Evolutionary conservation across 768 basidiomycete genomes (phyloP).

Genomic region (Trametes elegans): DNA sequence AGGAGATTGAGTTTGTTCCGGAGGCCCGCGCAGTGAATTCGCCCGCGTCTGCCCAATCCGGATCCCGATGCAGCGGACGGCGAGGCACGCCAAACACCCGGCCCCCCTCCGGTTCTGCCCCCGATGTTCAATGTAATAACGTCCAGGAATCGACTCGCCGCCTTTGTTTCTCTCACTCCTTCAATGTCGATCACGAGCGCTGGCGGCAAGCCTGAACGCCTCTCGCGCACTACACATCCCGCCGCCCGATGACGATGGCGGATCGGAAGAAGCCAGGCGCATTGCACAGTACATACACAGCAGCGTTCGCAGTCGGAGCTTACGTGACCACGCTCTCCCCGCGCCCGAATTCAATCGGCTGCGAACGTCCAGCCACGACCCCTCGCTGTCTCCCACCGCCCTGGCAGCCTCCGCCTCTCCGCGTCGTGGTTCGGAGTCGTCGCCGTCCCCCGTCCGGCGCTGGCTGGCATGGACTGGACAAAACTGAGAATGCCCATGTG

Average conservation of each 20-base stretch:
- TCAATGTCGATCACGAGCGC: too few relatives aligned
- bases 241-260: too few relatives aligned
- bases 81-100: background rate
- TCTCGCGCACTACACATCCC: too few relatives aligned
- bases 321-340: background rate
- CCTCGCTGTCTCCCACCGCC: background rate
- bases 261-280: too few relatives aligned
- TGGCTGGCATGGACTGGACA: too few relatives aligned
- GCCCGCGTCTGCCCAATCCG: background rate
- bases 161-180: too few relatives aligned
- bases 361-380: conserved; percentile 3
- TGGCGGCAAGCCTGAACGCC: too few relatives aligned
- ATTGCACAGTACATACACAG: too few relatives aligned
- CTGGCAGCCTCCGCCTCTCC: background rate
- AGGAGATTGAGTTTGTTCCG: conserved; percentile 17
- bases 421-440: background rate
- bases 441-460: too few relatives aligned
- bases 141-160: too few relatives aligned
- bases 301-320: too few relatives aligned
- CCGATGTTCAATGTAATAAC: too few relatives aligned
- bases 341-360: background rate
- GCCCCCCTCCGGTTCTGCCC: background rate
- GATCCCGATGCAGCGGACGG: background rate
- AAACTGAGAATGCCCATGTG: conserved; percentile 2
- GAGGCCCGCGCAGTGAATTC: background rate